Evolutionary conservation across 208 protist species (phyloP), one percentile per base, ranked within the genome.

Genomic region (Naegleria fowleri): DNA sequence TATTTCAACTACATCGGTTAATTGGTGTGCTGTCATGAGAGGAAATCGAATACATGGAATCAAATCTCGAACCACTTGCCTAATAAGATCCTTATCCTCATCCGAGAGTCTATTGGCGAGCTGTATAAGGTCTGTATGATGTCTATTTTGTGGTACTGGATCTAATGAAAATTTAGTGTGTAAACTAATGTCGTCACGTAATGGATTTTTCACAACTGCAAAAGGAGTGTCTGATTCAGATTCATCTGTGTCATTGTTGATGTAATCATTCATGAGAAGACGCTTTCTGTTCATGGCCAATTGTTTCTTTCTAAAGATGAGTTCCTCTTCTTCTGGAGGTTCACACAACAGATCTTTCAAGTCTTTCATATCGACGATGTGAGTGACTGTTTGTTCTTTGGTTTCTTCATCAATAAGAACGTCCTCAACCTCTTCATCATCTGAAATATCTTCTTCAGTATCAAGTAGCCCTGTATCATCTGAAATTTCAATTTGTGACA

Each of bases 1-100:
- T 36, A 41, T 39, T 41, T 89, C 86, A 11, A 89, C 86, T 67
- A 67, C 29, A 89, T 89, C 51, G 22, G 86, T 89, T n/a, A 89
- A 89, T 67, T 89, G 43, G 41, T 89, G 33, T 25, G 43, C 6
- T 39, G 25, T 67, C 86, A 89, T 89, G 9, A 89, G 19, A 39
- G 86, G 86, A 40, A 36, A 89, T 41, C 86, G 9, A 41, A 89
- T 67, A 0, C 39, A 67, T 41, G 48, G 9, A 67, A 89, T 25
- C 29, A 67, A 67, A 38, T 58, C 48, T 5, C 2, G 4, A 0
- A 59, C 3, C 9, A 67, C 36, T 41, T 67, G 5, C 22, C n/a
- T 33, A 11, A 89, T 67, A 6, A 86, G 33, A 19, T 38, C 16
- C 48, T 86, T 89, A 51, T 88, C 43, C 36, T 51, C 85, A 40